Percentiles rank a stretch among this genome's conserved stretches.
Evolutionary conservation across 2,329 filamentous ascomycete genomes (phyloP).

Genomic region (Neofusicoccum parvum): DNA sequence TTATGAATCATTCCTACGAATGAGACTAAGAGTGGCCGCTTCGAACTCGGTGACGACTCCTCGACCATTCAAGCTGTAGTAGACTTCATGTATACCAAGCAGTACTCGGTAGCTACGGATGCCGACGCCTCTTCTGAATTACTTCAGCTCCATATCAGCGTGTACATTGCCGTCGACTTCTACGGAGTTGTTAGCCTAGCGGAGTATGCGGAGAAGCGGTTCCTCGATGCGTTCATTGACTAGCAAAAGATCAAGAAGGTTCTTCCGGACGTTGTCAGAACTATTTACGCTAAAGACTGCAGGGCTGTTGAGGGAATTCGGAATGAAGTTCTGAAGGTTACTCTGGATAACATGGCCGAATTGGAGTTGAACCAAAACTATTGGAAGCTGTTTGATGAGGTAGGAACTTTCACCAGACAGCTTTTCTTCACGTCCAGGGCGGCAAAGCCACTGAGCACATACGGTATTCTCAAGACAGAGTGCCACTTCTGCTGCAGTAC

Average conservation of each 20-base stretch:
- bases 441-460: too few relatives aligned
- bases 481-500: too few relatives aligned
- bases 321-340: background rate
- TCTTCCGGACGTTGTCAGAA: background rate
- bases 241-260: background rate
- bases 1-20: too few relatives aligned
- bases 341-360: background rate
- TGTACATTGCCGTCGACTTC: background rate
- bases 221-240: background rate
- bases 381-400: background rate
- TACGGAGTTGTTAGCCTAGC: background rate
- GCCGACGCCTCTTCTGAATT: background rate
- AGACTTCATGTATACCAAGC: background rate
- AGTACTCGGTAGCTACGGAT: too few relatives aligned
- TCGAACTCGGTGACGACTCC: background rate
- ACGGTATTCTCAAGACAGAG: too few relatives aligned
- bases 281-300: background rate
- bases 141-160: background rate
- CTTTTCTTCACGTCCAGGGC: background rate
- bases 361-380: background rate
- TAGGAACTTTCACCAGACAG: background rate
- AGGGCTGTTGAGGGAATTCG: background rate
- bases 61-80: background rate
- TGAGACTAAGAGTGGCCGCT: background rate
- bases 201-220: background rate